Conservation (phyloP, 495 filamentous ascomycete species). For the Thermochaetoides thermophila region DNA sequence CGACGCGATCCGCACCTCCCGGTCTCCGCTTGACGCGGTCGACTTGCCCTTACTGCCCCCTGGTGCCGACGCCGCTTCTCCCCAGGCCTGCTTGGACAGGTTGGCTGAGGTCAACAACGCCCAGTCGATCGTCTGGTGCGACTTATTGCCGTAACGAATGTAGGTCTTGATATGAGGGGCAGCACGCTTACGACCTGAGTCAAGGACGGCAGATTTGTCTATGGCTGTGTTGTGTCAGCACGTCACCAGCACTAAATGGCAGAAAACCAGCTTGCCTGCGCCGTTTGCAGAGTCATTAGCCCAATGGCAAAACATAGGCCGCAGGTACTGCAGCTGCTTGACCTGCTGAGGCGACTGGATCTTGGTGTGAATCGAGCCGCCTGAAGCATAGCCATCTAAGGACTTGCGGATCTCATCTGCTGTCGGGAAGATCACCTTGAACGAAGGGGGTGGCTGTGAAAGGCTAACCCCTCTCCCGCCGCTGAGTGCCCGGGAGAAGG, state of each 20-base stretch:
- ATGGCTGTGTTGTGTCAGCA: too few relatives aligned
- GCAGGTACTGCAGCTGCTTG: slow-evolving; percentile 63
- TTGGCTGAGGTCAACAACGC: slow-evolving; percentile 77
- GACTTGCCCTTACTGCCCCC: too few relatives aligned
- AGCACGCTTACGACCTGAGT: slow-evolving; percentile 52
- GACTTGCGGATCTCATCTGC: slow-evolving; percentile 62
- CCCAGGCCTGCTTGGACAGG: slow-evolving; percentile 83
- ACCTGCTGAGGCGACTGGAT: slow-evolving; percentile 49
- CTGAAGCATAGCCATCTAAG: slow-evolving; percentile 64
- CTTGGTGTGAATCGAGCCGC: slow-evolving; percentile 72
- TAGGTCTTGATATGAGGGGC: slow-evolving; percentile 91
- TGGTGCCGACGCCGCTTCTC: slow-evolving; percentile 36
- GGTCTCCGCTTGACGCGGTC: too few relatives aligned
- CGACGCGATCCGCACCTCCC: slow-evolving; percentile 58
- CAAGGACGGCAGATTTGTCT: slow-evolving; percentile 3
- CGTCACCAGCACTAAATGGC: too few relatives aligned
- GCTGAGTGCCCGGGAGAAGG: slow-evolving; percentile 43
- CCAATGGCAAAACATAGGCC: slow-evolving; percentile 60
- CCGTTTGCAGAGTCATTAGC: slow-evolving; percentile 35
- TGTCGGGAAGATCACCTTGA: slow-evolving; percentile 67
- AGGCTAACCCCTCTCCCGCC: slow-evolving; percentile 4
- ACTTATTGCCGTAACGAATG: slow-evolving; percentile 46
- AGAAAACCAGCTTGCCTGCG: slow-evolving; percentile 5
- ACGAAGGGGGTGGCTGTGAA: slow-evolving; percentile 8
- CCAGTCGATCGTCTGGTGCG: slow-evolving; percentile 53